A percentile compares a stretch with the other conserved stretches of the same genome.
These are phyloP conservation scores for Penicillium sp. DNA, from an alignment of 2,329 filamentous ascomycete species.

Conservation along the genomic window DNA sequence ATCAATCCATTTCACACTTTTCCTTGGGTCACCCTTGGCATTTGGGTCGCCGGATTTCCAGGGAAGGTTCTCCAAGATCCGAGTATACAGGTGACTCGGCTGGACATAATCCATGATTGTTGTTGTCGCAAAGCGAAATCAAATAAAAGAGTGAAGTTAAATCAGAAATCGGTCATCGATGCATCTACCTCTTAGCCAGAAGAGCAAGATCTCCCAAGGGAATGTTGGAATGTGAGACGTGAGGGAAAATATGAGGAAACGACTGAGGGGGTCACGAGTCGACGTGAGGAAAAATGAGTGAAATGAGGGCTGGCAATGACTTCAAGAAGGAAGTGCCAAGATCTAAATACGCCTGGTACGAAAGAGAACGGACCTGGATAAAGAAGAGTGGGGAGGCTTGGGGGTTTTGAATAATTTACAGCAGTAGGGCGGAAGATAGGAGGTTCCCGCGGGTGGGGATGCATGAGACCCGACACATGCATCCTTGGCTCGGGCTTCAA, in stretches of 20 bases:
- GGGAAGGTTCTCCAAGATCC: conserved; percentile 22
- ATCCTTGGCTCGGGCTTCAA: conserved; percentile 5
- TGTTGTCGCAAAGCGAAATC: background rate
- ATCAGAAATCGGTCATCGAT: conserved; percentile 9
- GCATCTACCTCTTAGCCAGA: conserved; percentile 10
- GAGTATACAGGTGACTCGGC: conserved; percentile 16
- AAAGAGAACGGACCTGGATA: conserved; percentile 6
- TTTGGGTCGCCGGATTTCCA: conserved; percentile 21
- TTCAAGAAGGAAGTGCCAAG: conserved; percentile 10
- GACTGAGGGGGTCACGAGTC: background rate
- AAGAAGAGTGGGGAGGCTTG: conserved; percentile 8
- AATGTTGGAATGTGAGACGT: conserved; percentile 4
- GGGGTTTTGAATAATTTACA: conserved; percentile 13
- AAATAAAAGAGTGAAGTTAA: background rate
- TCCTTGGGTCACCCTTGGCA: conserved; percentile 15
- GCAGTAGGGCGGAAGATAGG: conserved; percentile 11
- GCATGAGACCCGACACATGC: conserved; percentile 2
- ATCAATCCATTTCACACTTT: conserved; percentile 21
- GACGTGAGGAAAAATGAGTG: conserved; percentile 6
- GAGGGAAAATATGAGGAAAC: background rate
- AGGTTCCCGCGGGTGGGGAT: conserved; percentile 7
- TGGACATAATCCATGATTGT: conserved; percentile 20
- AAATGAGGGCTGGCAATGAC: background rate
- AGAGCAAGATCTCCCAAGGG: conserved; percentile 7
- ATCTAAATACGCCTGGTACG: background rate